Evolutionary conservation across 805 yeast genomes (phyloP).

Genomic region (Starmerella khaoyaiensis): DNA sequence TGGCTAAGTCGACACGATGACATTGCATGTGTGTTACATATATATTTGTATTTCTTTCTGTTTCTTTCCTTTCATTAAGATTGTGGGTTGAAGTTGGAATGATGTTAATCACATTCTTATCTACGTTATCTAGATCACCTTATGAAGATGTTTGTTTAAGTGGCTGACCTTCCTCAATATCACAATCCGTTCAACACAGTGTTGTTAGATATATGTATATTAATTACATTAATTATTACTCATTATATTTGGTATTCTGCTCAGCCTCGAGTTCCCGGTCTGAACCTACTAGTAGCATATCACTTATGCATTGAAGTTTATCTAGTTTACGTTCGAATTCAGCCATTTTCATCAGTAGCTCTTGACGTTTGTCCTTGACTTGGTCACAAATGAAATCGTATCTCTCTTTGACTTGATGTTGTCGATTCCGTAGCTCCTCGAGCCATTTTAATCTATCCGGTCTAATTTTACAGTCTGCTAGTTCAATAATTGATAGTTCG

Average conservation of each 20-base stretch:
- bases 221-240: no score
- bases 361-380: no score
- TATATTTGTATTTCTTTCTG: neutral
- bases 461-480: constrained; percentile 9
- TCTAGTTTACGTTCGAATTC: no score
- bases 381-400: neutral
- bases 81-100: no score
- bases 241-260: no score
- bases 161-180: constrained; percentile 3
- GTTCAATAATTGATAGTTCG: constrained; percentile 3
- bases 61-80: neutral
- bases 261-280: no score
- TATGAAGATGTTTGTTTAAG: constrained; percentile 10
- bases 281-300: no score
- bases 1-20: constrained; percentile 3
- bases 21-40: neutral
- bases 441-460: constrained; percentile 10
- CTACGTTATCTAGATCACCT: constrained; percentile 16
- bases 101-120: constrained; percentile 11
- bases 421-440: constrained; percentile 3
- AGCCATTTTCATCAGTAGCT: no score
- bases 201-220: no score
- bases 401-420: neutral
- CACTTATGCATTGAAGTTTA: no score
- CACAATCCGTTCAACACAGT: no score